These are phyloP conservation scores for Leccinum angustisporum DNA, from an alignment of 1,284 basidiomycete species.

Conservation along the genomic window DNA sequence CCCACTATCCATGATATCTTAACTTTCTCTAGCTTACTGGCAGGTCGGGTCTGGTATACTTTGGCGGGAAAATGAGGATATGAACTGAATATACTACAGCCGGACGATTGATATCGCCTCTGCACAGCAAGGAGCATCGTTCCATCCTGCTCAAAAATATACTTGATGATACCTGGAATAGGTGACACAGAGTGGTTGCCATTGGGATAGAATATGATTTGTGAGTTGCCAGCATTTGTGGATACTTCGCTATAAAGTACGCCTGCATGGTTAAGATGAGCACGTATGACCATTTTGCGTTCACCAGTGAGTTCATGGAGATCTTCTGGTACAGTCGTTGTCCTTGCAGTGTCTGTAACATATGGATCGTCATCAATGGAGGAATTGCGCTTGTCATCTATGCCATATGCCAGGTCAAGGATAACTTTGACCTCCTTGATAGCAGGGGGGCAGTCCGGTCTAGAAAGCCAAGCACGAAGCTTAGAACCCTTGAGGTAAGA, in stretches of 20 bases:
- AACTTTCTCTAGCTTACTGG: not conserved
- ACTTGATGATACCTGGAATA: not conserved
- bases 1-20: not conserved
- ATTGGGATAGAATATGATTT: not conserved
- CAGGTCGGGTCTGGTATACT: not conserved
- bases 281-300: not conserved
- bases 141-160: not conserved
- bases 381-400: not conserved
- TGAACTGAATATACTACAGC: not conserved
- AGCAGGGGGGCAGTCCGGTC: not conserved
- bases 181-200: not conserved
- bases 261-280: not conserved
- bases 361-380: not conserved
- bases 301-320: not conserved
- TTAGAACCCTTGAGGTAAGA: not conserved
- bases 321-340: not conserved
- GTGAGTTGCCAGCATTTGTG: not conserved
- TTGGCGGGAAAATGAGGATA: not conserved
- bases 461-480: not conserved
- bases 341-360: not conserved
- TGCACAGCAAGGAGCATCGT: not conserved
- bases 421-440: not conserved
- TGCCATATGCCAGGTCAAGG: not conserved
- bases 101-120: too few relatives aligned
- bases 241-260: not conserved